Conservation (phyloP, 2,329 filamentous ascomycete species). For the Blumeria hordei region DNA sequence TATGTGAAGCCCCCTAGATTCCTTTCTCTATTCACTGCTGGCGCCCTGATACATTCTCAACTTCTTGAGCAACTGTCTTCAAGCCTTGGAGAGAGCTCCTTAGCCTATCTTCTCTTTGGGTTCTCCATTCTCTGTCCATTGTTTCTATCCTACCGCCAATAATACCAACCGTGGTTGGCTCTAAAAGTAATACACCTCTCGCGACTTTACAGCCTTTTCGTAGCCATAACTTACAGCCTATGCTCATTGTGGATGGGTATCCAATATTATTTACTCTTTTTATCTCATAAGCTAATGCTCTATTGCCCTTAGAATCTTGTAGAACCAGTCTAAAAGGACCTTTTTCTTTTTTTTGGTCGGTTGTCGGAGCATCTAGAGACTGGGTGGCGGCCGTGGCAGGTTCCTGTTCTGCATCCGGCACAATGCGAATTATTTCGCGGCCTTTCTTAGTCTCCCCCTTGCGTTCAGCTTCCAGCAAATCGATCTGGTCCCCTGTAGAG, state of each 20-base stretch:
- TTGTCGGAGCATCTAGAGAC: not conserved
- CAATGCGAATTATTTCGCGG: conserved; percentile 56
- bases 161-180: conserved; percentile 40
- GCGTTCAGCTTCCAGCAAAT: conserved; percentile 50
- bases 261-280: conserved; percentile 38
- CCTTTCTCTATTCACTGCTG: not conserved
- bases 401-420: conserved; percentile 19
- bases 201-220: conserved; percentile 41
- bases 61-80: not conserved
- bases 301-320: conserved; percentile 52
- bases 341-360: not conserved
- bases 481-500: conserved; percentile 69
- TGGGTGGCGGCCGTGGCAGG: conserved; percentile 3
- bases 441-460: conserved; percentile 53
- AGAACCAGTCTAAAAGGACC: conserved; percentile 58
- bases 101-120: conserved; percentile 43
- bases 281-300: conserved; percentile 51
- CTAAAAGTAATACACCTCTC: conserved; percentile 56
- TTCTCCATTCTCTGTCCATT: conserved; percentile 56
- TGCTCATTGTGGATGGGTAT: conserved; percentile 30
- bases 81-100: conserved; percentile 28
- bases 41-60: not conserved
- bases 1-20: not conserved
- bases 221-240: conserved; percentile 65
- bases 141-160: conserved; percentile 74